These are phyloP conservation scores for Neurospora sp. DNA, from an alignment of 495 filamentous ascomycete genomes.

Conservation along the genomic window DNA sequence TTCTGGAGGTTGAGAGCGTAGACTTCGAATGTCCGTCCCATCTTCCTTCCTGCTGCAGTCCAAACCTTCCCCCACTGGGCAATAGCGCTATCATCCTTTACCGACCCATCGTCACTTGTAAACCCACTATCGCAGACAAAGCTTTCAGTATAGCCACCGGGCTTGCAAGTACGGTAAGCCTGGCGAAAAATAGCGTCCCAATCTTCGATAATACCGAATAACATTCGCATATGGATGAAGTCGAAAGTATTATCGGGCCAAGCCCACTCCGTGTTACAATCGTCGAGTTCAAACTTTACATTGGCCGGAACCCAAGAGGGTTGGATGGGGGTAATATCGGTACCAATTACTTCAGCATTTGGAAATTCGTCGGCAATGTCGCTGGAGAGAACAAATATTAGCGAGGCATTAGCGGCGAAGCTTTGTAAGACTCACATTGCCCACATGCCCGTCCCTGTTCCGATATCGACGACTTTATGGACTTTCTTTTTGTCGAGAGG, in stretches of 20 bases:
- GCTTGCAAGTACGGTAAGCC: constrained; percentile 10
- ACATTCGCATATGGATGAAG: constrained; percentile 43
- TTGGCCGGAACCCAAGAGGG: constrained; percentile 32
- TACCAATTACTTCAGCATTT: constrained; percentile 37
- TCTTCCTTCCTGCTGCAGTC: not conserved
- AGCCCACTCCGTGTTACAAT: constrained; percentile 36
- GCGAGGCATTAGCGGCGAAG: not conserved
- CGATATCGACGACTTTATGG: constrained; percentile 31
- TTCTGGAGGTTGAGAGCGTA: constrained; percentile 15
- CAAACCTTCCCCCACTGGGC: not conserved
- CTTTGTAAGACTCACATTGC: constrained; percentile 11
- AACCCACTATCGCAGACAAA: constrained; percentile 7
- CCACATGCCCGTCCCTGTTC: constrained; percentile 33
- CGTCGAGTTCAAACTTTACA: constrained; percentile 40
- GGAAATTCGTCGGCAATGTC: constrained; percentile 44
- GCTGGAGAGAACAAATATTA: constrained; percentile 11
- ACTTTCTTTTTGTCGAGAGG: constrained; percentile 22
- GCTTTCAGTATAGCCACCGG: constrained; percentile 14
- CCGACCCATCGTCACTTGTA: too few relatives aligned
- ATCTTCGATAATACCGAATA: constrained; percentile 40
- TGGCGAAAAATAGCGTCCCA: constrained; percentile 36
- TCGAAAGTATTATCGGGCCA: constrained; percentile 42
- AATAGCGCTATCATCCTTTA: not conserved
- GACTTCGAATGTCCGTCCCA: not conserved
- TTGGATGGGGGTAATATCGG: constrained; percentile 37